A percentile compares a stretch with the other conserved stretches of the same genome.
phyloP scores from a whole-genome alignment of 2,329 filamentous ascomycete genomes.

The Didymella arachidicola region DNA sequence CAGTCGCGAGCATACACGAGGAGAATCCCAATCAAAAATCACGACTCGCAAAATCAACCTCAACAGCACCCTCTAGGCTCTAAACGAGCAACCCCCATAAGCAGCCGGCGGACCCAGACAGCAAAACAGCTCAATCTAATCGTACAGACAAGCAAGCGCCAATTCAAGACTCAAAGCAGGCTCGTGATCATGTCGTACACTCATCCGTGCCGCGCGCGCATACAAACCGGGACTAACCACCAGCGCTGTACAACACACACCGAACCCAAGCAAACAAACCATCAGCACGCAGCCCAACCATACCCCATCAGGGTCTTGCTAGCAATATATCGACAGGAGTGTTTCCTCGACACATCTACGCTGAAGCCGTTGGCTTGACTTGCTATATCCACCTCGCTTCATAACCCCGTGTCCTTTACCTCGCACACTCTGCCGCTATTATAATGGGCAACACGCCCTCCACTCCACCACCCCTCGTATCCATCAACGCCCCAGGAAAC shows the following conservation, averaged over 20 bases:
- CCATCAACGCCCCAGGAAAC: slow-evolving; percentile 30
- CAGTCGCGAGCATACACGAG: no score
- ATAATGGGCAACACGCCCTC: slow-evolving; percentile 36
- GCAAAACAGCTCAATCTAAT: no score
- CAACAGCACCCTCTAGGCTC: no score
- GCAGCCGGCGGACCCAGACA: no score
- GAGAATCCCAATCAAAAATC: no score
- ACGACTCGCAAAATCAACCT: no score
- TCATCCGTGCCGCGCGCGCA: neutral
- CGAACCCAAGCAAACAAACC: slow-evolving; percentile 7
- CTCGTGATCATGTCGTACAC: slow-evolving; percentile 4
- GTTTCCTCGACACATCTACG: neutral
- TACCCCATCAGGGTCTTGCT: neutral
- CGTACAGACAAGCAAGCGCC: neutral
- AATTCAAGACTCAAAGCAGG: neutral
- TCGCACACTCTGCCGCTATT: neutral
- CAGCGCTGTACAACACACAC: neutral
- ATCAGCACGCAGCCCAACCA: neutral
- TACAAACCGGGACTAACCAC: neutral
- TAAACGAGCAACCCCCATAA: no score
- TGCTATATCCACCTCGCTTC: no score
- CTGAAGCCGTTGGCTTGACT: no score
- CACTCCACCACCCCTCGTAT: slow-evolving; percentile 34
- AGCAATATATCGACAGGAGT: neutral
- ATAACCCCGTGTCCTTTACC: no score